A percentile compares a stretch with the other conserved stretches of the same genome.
phyloP scores from a whole-genome alignment of 164 flowering plant species.

The Vitis cinerea region DNA sequence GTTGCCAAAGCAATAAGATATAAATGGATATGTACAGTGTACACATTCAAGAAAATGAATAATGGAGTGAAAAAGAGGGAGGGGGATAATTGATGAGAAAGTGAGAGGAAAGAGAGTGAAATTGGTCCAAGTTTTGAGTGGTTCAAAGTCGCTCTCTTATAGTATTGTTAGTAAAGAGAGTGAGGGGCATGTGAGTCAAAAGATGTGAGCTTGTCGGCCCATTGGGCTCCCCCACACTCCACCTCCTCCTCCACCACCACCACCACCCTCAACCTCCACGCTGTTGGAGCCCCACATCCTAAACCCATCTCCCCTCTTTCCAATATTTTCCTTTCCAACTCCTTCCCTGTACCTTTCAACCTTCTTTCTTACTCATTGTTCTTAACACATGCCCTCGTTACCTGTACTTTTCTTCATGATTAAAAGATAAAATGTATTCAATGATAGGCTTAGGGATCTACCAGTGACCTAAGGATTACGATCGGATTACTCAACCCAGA shows the following conservation, averaged over 20 bases:
- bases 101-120: not conserved
- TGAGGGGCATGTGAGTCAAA: conserved; percentile 14
- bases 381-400: too few species aligned
- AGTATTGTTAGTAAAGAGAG: conserved; percentile 1
- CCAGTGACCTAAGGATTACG: too few species aligned
- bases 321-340: not conserved
- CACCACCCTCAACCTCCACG: not conserved
- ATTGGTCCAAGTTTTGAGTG: conserved; percentile 4
- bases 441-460: too few species aligned
- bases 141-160: not conserved
- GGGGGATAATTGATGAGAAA: not conserved
- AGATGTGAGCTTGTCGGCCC: conserved; percentile 19
- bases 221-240: conserved; percentile 11
- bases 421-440: too few species aligned
- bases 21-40: too few species aligned
- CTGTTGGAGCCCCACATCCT: not conserved
- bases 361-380: too few species aligned
- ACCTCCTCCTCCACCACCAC: conserved; percentile 2
- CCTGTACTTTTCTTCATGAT: too few species aligned
- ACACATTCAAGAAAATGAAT: too few species aligned
- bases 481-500: too few species aligned
- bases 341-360: not conserved
- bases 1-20: too few species aligned
- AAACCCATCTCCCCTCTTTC: not conserved
- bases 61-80: too few species aligned